Percentiles rank a stretch among this genome's conserved stretches.
These are phyloP conservation scores for Calophaca sinica DNA, from an alignment of 306 rosid genomes.

Conservation along the genomic window DNA sequence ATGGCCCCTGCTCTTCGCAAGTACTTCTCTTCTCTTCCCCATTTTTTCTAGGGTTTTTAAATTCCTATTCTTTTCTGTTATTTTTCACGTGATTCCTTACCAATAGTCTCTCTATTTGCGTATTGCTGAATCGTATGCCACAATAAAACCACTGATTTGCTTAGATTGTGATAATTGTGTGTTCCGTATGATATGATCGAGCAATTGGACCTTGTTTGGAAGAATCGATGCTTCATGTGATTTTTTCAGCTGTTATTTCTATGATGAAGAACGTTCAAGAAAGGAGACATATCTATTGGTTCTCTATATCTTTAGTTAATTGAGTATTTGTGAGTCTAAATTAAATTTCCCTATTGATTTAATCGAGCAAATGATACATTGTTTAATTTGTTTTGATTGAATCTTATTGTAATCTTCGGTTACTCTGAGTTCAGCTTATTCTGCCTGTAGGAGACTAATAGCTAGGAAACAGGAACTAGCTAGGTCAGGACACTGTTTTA, in stretches of 20 bases:
- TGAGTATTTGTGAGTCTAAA: neutral
- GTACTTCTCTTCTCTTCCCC: constrained; percentile 48
- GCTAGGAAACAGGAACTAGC: constrained; percentile 13
- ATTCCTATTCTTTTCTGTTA: neutral
- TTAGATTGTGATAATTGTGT: neutral
- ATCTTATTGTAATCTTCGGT: neutral
- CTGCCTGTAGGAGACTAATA: neutral
- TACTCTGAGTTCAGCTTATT: neutral
- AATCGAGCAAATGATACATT: neutral
- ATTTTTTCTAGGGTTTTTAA: constrained; percentile 42
- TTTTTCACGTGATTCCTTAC: neutral
- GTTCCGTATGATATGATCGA: neutral
- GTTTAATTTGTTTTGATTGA: constrained; percentile 1
- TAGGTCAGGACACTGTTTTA: neutral
- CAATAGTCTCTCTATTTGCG: neutral
- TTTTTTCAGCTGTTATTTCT: neutral
- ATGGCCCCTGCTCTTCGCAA: constrained; percentile 99
- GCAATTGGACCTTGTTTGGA: too few species aligned
- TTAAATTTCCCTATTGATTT: neutral
- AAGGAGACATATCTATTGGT: neutral
- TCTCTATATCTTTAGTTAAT: neutral
- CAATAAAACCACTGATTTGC: neutral
- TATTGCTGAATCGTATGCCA: neutral
- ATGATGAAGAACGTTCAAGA: neutral
- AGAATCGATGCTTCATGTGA: neutral